These are phyloP conservation scores for Komagataea norvegica DNA, from an alignment of 1,139 yeast genomes.

Conservation along the genomic window DNA sequence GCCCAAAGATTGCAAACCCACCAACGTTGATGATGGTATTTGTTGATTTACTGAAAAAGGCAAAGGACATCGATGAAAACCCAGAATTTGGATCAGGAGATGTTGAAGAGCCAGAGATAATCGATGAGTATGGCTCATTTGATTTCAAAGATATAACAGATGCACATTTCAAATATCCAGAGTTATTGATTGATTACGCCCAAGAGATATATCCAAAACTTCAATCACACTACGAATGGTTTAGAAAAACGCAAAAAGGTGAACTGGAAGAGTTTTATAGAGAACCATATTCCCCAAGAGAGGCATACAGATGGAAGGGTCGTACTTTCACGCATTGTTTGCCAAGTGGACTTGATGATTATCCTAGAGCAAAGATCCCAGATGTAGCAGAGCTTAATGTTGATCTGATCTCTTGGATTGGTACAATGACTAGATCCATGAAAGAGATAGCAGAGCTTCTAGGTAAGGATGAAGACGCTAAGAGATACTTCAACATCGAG, in stretches of 20 bases:
- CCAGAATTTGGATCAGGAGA: constrained; percentile 19
- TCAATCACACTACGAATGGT: constrained; percentile 79
- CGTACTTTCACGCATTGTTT: constrained; percentile 80
- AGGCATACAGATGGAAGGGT: constrained; percentile 91
- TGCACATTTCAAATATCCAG: constrained; percentile 54
- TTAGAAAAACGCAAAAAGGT: constrained; percentile 77
- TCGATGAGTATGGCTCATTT: constrained; percentile 23
- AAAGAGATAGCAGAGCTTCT: constrained; percentile 66
- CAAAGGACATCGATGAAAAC: constrained; percentile 26
- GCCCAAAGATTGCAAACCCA: constrained; percentile 90
- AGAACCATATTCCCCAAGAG: constrained; percentile 45
- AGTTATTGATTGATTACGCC: constrained; percentile 58
- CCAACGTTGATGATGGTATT: constrained; percentile 87
- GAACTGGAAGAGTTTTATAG: constrained; percentile 69
- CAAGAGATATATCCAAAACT: constrained; percentile 69
- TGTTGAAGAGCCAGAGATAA: constrained; percentile 22
- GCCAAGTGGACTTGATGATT: constrained; percentile 94
- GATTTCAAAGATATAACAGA: constrained; percentile 37
- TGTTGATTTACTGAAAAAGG: constrained; percentile 56
- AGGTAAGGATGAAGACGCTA: constrained; percentile 53
- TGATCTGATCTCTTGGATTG: constrained; percentile 89
- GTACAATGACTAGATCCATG: constrained; percentile 84
- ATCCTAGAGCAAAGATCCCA: constrained; percentile 79
- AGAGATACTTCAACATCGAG: constrained; percentile 48
- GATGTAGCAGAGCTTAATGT: constrained; percentile 89